Percentiles rank a stretch among this genome's conserved stretches.
These are phyloP conservation scores for Trametes villosa DNA, from an alignment of 768 basidiomycete species.

Conservation along the genomic window DNA sequence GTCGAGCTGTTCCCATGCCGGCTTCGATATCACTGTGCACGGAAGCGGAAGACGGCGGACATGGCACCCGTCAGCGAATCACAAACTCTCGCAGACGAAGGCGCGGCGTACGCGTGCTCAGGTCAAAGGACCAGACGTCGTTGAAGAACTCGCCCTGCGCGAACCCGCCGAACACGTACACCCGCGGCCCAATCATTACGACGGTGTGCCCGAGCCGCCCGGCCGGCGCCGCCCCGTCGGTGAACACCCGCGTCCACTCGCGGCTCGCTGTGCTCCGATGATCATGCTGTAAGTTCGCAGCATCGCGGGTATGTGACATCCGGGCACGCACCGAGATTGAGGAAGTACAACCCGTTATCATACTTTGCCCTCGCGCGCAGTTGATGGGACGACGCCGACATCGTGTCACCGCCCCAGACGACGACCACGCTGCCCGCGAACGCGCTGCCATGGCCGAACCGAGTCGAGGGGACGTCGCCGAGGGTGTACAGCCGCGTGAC, in stretches of 20 bases:
- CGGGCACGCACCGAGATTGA: conserved; percentile 77
- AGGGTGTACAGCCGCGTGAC: conserved; percentile 79
- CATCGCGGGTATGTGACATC: not conserved
- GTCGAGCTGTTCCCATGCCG: conserved; percentile 79
- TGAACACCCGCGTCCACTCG: conserved; percentile 88
- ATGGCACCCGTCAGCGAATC: conserved; percentile 2
- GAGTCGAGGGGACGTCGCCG: conserved; percentile 80
- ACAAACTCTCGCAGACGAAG: not conserved
- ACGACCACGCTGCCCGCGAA: conserved; percentile 91
- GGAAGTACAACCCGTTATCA: conserved; percentile 87
- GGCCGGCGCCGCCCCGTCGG: conserved; percentile 71
- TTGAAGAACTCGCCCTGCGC: conserved; percentile 89
- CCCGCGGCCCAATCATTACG: conserved; percentile 82
- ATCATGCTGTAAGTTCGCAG: not conserved
- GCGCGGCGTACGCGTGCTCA: conserved; percentile 77
- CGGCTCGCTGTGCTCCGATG: conserved; percentile 79
- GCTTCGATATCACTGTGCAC: conserved; percentile 68
- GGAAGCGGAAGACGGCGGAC: not conserved
- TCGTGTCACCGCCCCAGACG: conserved; percentile 98
- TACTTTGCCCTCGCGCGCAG: conserved; percentile 60
- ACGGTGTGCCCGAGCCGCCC: conserved; percentile 95
- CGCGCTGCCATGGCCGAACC: conserved; percentile 93
- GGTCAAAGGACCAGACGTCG: conserved; percentile 93
- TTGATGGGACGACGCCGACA: conserved; percentile 60
- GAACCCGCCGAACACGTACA: conserved; percentile 94